A percentile compares a stretch with the other conserved stretches of the same genome.
Conservation (phyloP, 257 asterid genomes). For the Lycium ferocissimum region DNA sequence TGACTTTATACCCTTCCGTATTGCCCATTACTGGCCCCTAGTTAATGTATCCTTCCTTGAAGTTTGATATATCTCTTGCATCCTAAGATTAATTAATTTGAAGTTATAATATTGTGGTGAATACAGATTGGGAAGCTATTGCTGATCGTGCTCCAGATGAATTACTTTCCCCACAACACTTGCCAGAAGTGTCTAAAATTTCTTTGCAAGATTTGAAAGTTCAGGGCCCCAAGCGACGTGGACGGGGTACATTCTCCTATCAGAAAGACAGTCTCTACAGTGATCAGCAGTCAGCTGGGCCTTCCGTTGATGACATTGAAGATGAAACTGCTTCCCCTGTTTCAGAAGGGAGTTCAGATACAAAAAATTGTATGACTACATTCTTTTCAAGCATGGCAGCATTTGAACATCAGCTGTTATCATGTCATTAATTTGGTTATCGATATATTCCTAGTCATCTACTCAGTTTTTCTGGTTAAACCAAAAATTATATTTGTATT, state of each 20-base stretch:
- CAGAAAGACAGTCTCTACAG: slow-evolving; percentile 74
- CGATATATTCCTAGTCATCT: neutral
- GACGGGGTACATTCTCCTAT: slow-evolving; percentile 87
- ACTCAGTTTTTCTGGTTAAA: neutral
- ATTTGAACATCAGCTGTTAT: neutral
- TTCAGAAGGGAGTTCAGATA: slow-evolving; percentile 43
- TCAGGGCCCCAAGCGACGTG: slow-evolving; percentile 71
- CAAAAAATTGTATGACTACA: slow-evolving; percentile 53
- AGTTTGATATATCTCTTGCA: slow-evolving; percentile 6
- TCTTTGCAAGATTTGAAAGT: slow-evolving; percentile 59
- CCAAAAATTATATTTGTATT: neutral
- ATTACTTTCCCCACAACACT: slow-evolving; percentile 61
- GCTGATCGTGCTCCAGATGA: slow-evolving; percentile 86
- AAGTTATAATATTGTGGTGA: slow-evolving; percentile 24
- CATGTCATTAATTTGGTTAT: slow-evolving; percentile 24
- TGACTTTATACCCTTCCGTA: slow-evolving; percentile 15
- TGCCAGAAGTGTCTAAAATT: slow-evolving; percentile 66
- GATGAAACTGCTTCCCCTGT: slow-evolving; percentile 41
- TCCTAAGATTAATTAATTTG: neutral
- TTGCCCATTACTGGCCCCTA: neutral
- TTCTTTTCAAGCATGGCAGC: slow-evolving; percentile 29
- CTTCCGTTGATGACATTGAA: slow-evolving; percentile 49
- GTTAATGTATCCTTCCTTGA: neutral
- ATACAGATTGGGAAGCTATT: slow-evolving; percentile 91
- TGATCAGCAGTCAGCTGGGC: slow-evolving; percentile 64